Base-by-base conservation (phyloP, 2,329 filamentous ascomycete species). In the Pseudocercospora macadamiae region DNA sequence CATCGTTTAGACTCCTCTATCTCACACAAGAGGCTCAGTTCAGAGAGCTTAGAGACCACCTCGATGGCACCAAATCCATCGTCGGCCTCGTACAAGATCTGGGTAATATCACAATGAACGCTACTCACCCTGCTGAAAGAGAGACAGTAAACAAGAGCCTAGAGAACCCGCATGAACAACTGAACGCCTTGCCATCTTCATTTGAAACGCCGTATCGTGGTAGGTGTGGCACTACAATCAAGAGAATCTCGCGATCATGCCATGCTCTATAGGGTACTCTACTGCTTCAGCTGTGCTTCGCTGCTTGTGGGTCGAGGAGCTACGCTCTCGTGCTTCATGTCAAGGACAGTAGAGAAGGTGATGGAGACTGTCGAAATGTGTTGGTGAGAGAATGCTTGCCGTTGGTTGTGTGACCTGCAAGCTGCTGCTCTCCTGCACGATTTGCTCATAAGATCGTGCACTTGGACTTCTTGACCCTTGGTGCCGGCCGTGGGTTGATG, bases 401-500 rank as follows among this genome's bases (percentile, higher is more conserved):
- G 18, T 26, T 42, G 36, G 51, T 26, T 53, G 19, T 23, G n/a
- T 8, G 21, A 51, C 16, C 9, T 44, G 16, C 34, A 28, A 45
- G 45, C 16, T 42, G 36, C 21, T 37, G 36, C 39, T 49, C 10
- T 49, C 26, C 32, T n/a, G 18, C 26, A 28, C 37, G 19, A 18
- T 25, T 49, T 48, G 34, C 52, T 73, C 66, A 91, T 75, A 91
- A 81, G 71, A 91, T 86, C 47, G 82, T 83, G 80, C 88, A 90
- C 79, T 88, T 89, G 66, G 79, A 78, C 75, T 84, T 84, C 80
- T 88, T 88, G 70, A 80, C 76, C 79, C 86, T 78, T 26, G 77
- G 70, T 63, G 82, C 77, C 18, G 86, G 85, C 68, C 84, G 80
- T 58, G 89, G 88, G 77, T 87, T 89, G 62, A 91, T 79, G 49